phyloP scores from a whole-genome alignment of 2,329 filamentous ascomycete genomes.

The Trichoderma sp. region DNA sequence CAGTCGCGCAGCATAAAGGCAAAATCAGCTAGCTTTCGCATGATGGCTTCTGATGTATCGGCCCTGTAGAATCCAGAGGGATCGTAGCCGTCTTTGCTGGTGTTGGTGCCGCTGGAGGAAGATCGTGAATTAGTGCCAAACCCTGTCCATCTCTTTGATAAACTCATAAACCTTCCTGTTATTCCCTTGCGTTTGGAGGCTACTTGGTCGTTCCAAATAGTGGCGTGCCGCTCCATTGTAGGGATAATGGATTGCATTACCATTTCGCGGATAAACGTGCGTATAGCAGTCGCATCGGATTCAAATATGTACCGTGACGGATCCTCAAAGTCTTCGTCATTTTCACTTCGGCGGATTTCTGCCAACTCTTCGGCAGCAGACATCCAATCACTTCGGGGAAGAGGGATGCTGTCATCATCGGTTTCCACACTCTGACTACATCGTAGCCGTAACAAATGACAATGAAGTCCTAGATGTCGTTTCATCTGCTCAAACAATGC shows the following conservation, averaged over 20 bases:
- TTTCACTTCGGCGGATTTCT: slow-evolving; percentile 66
- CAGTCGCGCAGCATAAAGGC: slow-evolving; percentile 96
- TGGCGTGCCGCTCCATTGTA: slow-evolving; percentile 89
- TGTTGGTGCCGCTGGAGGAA: slow-evolving; percentile 52
- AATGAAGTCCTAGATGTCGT: slow-evolving; percentile 93
- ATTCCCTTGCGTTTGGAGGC: slow-evolving; percentile 86
- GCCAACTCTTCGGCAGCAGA: slow-evolving; percentile 81
- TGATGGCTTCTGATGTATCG: slow-evolving; percentile 81
- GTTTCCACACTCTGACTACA: slow-evolving; percentile 83
- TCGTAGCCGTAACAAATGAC: slow-evolving; percentile 82
- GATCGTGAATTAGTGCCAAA: slow-evolving; percentile 69
- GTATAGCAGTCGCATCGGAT: slow-evolving; percentile 84
- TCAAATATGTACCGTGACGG: slow-evolving; percentile 81
- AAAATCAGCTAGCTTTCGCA: slow-evolving; percentile 92
- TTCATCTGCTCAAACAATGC: slow-evolving; percentile 98
- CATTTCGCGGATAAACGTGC: slow-evolving; percentile 88
- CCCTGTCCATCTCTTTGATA: slow-evolving; percentile 85
- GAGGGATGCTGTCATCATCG: slow-evolving; percentile 82
- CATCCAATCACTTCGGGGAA: slow-evolving; percentile 85
- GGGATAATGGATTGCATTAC: slow-evolving; percentile 92
- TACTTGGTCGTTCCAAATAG: slow-evolving; percentile 96
- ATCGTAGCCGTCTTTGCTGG: slow-evolving; percentile 71
- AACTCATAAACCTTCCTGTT: slow-evolving; percentile 87
- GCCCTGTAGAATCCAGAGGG: slow-evolving; percentile 76
- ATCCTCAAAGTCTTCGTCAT: slow-evolving; percentile 67